phyloP scores from a whole-genome alignment of 495 filamentous ascomycete genomes.

The Aspergillus egyptiacus region DNA sequence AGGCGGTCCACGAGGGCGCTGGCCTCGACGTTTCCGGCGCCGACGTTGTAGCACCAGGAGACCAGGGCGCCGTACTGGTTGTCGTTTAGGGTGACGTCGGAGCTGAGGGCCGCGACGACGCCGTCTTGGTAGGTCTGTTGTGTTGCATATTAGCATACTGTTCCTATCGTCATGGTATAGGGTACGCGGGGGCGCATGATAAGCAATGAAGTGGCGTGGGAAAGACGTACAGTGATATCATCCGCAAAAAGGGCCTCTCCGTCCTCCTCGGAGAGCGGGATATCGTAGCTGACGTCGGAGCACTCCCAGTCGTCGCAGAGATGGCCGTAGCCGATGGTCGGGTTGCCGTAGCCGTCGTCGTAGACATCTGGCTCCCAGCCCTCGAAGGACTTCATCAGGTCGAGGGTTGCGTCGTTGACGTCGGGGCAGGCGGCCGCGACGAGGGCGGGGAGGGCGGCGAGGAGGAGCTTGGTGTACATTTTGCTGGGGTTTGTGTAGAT shows the following conservation, averaged over 20 bases:
- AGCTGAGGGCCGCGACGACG: constrained; percentile 15
- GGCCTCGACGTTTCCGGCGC: constrained; percentile 14
- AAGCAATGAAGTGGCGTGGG: neutral
- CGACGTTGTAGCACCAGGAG: constrained; percentile 22
- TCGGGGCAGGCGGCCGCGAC: constrained; percentile 21
- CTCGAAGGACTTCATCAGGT: constrained; percentile 38
- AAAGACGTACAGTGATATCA: constrained; percentile 37
- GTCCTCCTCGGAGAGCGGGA: constrained; percentile 37
- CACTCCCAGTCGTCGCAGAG: constrained; percentile 37
- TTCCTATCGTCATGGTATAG: neutral
- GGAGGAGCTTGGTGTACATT: constrained; percentile 11
- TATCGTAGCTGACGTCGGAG: constrained; percentile 38
- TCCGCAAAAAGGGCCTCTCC: constrained; percentile 35
- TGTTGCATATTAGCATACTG: neutral
- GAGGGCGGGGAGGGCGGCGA: constrained; percentile 12
- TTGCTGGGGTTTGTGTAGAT: neutral
- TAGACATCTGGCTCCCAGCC: constrained; percentile 26
- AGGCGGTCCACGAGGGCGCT: constrained; percentile 40
- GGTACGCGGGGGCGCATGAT: neutral
- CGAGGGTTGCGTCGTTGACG: constrained; percentile 32
- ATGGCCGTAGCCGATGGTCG: constrained; percentile 49
- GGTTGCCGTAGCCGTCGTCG: constrained; percentile 40
- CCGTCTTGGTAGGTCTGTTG: constrained; percentile 20
- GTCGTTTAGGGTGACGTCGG: constrained; percentile 22
- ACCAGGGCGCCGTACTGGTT: constrained; percentile 25